phyloP scores from a whole-genome alignment of 2,329 filamentous ascomycete genomes.

The Acephala macrosclerotiorum region DNA sequence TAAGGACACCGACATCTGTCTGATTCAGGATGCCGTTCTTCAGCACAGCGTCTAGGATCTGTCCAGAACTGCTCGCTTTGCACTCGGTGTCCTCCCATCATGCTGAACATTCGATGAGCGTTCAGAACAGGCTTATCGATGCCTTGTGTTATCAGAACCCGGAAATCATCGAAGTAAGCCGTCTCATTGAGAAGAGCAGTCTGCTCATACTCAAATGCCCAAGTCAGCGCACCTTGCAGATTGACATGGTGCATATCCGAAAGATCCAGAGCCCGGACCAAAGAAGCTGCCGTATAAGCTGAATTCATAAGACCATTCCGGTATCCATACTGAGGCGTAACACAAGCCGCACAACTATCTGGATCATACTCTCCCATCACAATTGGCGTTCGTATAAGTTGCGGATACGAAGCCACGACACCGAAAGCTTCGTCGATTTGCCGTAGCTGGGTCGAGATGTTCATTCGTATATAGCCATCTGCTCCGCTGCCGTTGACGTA shows the following conservation, averaged over 20 bases:
- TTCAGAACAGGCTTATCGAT: background rate
- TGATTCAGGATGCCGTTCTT: background rate
- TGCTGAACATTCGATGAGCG: background rate
- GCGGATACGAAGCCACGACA: background rate
- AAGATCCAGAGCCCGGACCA: background rate
- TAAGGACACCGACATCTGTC: background rate
- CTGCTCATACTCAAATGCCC: constrained; percentile 5
- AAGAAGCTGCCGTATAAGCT: background rate
- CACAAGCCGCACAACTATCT: background rate
- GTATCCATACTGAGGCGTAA: background rate
- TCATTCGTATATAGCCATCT: background rate
- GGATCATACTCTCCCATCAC: constrained; percentile 6
- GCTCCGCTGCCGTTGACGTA: background rate
- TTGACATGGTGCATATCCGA: background rate
- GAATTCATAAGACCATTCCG: background rate
- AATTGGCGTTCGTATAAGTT: background rate
- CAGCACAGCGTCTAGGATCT: background rate
- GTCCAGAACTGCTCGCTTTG: background rate
- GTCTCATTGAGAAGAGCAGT: background rate
- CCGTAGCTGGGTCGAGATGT: background rate
- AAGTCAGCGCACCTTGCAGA: background rate
- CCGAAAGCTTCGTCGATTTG: background rate
- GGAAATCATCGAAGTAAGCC: constrained; percentile 38
- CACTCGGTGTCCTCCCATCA: background rate
- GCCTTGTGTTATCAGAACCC: constrained; percentile 40